These are phyloP conservation scores for Boletus vermiculosoides DNA, from an alignment of 768 basidiomycete genomes.

Conservation along the genomic window DNA sequence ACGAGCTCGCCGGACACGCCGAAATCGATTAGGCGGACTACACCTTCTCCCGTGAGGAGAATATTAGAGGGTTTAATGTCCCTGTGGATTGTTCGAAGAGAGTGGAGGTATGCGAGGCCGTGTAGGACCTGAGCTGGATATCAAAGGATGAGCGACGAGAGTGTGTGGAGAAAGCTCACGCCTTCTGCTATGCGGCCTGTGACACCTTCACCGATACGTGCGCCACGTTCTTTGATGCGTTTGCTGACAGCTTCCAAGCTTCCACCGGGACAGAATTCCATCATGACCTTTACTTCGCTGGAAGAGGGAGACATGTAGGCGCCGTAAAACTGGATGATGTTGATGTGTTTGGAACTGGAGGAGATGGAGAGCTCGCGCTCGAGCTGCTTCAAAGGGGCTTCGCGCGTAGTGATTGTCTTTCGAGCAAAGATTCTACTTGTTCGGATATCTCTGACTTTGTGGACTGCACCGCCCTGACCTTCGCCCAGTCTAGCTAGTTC, in stretches of 20 bases:
- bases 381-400: slow-evolving; percentile 90
- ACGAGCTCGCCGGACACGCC: slow-evolving; percentile 97
- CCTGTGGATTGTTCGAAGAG: slow-evolving; percentile 89
- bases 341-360: slow-evolving; percentile 75
- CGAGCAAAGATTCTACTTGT: slow-evolving; percentile 84
- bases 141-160: slow-evolving; percentile 4
- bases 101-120: slow-evolving; percentile 92
- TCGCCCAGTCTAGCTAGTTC: slow-evolving; percentile 82
- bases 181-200: slow-evolving; percentile 92
- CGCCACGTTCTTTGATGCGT: slow-evolving; percentile 75
- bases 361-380: slow-evolving; percentile 91
- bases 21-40: slow-evolving; percentile 93
- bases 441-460: slow-evolving; percentile 85
- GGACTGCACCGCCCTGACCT: slow-evolving; percentile 94
- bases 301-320: slow-evolving; percentile 85
- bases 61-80: slow-evolving; percentile 96
- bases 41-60: slow-evolving; percentile 82
- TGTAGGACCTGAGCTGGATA: slow-evolving; percentile 61
- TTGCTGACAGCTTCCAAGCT: slow-evolving; percentile 88
- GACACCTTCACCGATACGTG: slow-evolving; percentile 81
- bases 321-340: slow-evolving; percentile 91
- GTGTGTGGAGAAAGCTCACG: slow-evolving; percentile 44
- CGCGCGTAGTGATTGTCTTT: slow-evolving; percentile 89
- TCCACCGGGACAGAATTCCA: slow-evolving; percentile 88
- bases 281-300: slow-evolving; percentile 92